phyloP scores from a whole-genome alignment of 345 rosid genomes.

The Sonneratia caseolaris region DNA sequence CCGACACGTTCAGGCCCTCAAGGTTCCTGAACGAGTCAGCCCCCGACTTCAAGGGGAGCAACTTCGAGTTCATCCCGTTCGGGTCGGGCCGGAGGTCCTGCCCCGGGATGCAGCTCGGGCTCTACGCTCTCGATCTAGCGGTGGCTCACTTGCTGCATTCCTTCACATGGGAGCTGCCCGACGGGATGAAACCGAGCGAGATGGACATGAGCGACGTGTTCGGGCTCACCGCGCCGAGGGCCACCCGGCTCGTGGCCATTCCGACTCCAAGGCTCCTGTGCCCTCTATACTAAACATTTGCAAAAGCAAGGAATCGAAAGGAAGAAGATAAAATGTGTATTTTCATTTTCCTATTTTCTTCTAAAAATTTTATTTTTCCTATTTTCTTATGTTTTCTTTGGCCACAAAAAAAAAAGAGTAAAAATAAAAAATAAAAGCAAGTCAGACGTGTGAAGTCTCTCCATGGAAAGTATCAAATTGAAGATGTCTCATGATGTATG shows the following conservation, averaged over 20 bases:
- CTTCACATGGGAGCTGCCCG: constrained; percentile 77
- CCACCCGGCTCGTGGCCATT: constrained; percentile 54
- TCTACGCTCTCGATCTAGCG: constrained; percentile 59
- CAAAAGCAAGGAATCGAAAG: no score
- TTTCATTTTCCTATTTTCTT: background rate
- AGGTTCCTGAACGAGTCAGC: constrained; percentile 53
- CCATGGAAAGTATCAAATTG: background rate
- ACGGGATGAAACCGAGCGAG: constrained; percentile 78
- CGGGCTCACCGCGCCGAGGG: constrained; percentile 83
- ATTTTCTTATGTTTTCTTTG: background rate
- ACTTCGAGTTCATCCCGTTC: constrained; percentile 81
- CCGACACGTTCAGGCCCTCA: constrained; percentile 56
- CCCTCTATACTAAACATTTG: constrained; percentile 25
- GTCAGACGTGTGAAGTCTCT: background rate
- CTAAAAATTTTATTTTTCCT: background rate
- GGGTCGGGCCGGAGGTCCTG: constrained; percentile 90
- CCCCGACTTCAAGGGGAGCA: constrained; percentile 68
- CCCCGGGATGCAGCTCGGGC: constrained; percentile 91
- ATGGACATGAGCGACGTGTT: constrained; percentile 74
- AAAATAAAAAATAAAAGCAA: no score
- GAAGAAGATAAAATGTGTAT: no score
- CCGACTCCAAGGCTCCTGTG: constrained; percentile 45
- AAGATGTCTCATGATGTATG: background rate
- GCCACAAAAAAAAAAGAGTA: background rate
- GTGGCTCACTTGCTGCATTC: constrained; percentile 70